Evolutionary conservation across 2,329 filamentous ascomycete genomes (phyloP).

Genomic region (Penicillium frequentans): DNA sequence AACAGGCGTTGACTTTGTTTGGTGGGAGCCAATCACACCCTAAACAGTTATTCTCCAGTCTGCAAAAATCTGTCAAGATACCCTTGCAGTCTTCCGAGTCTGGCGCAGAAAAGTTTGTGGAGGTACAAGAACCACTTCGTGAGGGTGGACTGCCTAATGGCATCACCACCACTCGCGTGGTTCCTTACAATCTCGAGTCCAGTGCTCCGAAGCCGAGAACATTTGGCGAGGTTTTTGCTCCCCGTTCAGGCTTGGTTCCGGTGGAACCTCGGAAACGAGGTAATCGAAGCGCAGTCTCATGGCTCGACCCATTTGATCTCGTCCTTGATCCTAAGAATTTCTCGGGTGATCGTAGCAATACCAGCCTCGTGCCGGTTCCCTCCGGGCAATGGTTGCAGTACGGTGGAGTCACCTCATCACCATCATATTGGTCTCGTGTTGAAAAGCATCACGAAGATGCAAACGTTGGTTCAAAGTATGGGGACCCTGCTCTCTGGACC

Average conservation of each 20-base stretch:
- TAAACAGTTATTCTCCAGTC: slow-evolving; percentile 81
- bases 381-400: slow-evolving; percentile 48
- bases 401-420: slow-evolving; percentile 37
- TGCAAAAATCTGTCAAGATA: slow-evolving; percentile 56
- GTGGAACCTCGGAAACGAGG: slow-evolving; percentile 42
- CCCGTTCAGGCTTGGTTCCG: slow-evolving; percentile 37
- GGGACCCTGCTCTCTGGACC: slow-evolving; percentile 30
- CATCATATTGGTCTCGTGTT: slow-evolving; percentile 39
- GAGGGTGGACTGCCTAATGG: slow-evolving; percentile 72
- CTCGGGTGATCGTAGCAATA: slow-evolving; percentile 40
- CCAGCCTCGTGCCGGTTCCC: slow-evolving; percentile 41
- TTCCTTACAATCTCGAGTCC: slow-evolving; percentile 50
- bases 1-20: slow-evolving; percentile 71
- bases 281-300: slow-evolving; percentile 34
- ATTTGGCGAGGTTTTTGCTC: slow-evolving; percentile 47
- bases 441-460: slow-evolving; percentile 32
- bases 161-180: slow-evolving; percentile 67
- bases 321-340: slow-evolving; percentile 34
- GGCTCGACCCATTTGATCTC: slow-evolving; percentile 45
- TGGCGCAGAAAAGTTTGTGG: slow-evolving; percentile 35
- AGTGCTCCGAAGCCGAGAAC: slow-evolving; percentile 35
- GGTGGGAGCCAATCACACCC: slow-evolving; percentile 74
- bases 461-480: slow-evolving; percentile 20
- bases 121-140: slow-evolving; percentile 53
- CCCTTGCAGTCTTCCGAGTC: slow-evolving; percentile 38